Base-by-base conservation (phyloP, 1,284 basidiomycete genomes). In the Malassezia brasiliensis region DNA sequence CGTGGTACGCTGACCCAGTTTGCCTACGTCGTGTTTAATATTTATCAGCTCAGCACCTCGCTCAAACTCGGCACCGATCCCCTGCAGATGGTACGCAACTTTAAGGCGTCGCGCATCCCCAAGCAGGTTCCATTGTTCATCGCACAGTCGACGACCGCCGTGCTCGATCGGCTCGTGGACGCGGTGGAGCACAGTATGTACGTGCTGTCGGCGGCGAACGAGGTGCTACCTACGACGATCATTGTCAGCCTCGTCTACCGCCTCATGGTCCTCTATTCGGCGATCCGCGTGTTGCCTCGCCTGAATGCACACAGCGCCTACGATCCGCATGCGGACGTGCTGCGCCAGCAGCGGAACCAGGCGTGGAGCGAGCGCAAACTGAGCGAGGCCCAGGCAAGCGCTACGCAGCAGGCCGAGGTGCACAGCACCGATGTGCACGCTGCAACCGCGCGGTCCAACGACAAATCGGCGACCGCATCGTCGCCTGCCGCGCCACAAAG, bases 11-110 rank as follows among this genome's bases (percentile, higher is more conserved):
- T n/a, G 19, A n/a, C 39, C 28, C 35, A 61, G 55, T 67, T 70
- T 45, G 68, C 68, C 30, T 74, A 74, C 41, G 69, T 72, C 17
- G 64, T 66, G 5, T 74, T 69, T 53, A 74, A 74, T 56, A 66
- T 74, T 47, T 71, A 66, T 44, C 66, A 69, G 47, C 60, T 73
- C 11, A 62, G 65, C 2, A 58, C 65, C 17, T 65, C 63, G 35
- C 58, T 69, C 5, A 54, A 64, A 5, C 68, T 72, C 32, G 62
- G 67, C 9, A 60, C 67, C 0, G 72, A 74, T 41, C 70, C 72
- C 2, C 59, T 74, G 39, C 56, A 67, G 31, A 60, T 74, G 22
- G 66, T 74, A 37, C 66, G 68, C 35, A 64, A 66, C 31, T 71
- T 74, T 65, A 69, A 70, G 35, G 57, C 53, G 30, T 49, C 64